Base-by-base conservation (phyloP, 352 stramenopile genomes). In the Globisporangium ultimum region DNA sequence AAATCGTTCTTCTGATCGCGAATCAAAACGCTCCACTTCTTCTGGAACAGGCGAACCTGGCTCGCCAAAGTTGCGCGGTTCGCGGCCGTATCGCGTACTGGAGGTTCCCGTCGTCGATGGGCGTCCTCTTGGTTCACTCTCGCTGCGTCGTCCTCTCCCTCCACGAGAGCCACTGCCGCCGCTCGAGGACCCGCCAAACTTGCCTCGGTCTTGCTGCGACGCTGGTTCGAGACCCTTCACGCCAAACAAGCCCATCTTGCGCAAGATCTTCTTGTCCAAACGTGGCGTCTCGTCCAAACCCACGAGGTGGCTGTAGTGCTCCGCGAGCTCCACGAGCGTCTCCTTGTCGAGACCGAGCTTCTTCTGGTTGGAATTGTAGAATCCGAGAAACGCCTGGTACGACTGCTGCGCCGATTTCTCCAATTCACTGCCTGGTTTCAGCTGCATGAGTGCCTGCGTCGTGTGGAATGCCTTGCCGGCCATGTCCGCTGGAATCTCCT, bases 371-470 rank as follows among this genome's bases (percentile, higher is more conserved):
- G 50, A 59, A 65, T 91, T 91, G 91, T 98, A 98, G 71, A 97
- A 98, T 13, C 96, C 96, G 38, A 99, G 80, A 82, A 87, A 98
- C 41, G 95, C 93, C 71, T 96, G 80, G 70, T 98, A 99, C 53
- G 93, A 96, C 62, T 91, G 72, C 68, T 86, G 78, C 12, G 80
- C 87, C 48, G 80, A 87, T 62, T 92, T 88, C 50, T 88, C 76
- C 20, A 96, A 61, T 22, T 92, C 82, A 15, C 55, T 71, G 46
- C 84, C 67, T 2, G 24, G 45, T 10, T 84, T 76, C 13, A 91
- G 57, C 10, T 59, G 70, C 21, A 72, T 59, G 14, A 80, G 45
- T 61, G 70, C 41, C 48, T 73, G 56, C 34, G 80, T 83, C 13
- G 40, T 45, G 12, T n/a, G 40, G 40, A 45, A 45, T 5, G 40